These are phyloP conservation scores for Penicillium tannophilum DNA, from an alignment of 495 filamentous ascomycete species.

Conservation along the genomic window DNA sequence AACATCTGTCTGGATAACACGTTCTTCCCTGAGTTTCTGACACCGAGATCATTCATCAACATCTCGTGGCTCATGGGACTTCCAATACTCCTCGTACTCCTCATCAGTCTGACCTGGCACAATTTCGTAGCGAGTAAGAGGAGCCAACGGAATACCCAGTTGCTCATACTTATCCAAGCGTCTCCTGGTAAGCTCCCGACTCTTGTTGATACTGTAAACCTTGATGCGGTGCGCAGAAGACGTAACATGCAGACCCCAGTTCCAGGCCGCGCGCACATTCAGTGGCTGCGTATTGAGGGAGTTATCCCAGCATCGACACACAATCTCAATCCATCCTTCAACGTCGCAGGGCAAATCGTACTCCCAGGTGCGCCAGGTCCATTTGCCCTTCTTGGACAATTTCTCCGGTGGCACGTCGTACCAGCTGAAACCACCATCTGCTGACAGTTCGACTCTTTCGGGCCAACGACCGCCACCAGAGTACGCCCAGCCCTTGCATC, in stretches of 20 bases:
- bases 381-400: constrained; percentile 38
- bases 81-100: too few species aligned
- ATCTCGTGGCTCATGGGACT: too few species aligned
- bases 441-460: constrained; percentile 47
- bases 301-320: constrained; percentile 47
- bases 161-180: constrained; percentile 28
- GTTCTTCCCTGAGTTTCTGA: too few species aligned
- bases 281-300: constrained; percentile 45
- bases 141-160: not conserved
- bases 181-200: constrained; percentile 46
- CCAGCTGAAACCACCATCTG: constrained; percentile 46
- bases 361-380: constrained; percentile 45
- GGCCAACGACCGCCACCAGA: constrained; percentile 49
- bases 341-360: constrained; percentile 42
- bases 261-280: constrained; percentile 44
- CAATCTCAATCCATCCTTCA: constrained; percentile 48
- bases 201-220: constrained; percentile 64
- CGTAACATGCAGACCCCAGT: constrained; percentile 69
- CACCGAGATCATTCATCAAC: too few species aligned
- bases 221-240: constrained; percentile 64
- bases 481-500: constrained; percentile 49
- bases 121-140: not conserved
- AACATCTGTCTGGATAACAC: too few species aligned
- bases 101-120: not conserved
- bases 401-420: constrained; percentile 35